Evolutionary conservation across 2,329 filamentous ascomycete species (phyloP).

Genomic region (Colletotrichum magnum): DNA sequence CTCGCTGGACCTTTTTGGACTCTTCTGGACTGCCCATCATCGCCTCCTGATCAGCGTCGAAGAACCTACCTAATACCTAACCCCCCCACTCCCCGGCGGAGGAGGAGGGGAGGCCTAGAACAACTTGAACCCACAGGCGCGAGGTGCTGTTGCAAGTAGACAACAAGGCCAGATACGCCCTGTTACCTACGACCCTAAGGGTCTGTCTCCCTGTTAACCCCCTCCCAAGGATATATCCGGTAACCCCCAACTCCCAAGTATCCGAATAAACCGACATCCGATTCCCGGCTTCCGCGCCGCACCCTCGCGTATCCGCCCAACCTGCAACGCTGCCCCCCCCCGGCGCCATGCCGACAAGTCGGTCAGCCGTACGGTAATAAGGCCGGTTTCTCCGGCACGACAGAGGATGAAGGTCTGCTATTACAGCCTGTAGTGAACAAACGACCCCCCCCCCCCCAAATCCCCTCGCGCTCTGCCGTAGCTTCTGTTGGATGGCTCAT

Average conservation of each 20-base stretch:
- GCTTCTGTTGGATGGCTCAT: neutral
- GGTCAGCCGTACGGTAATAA: neutral
- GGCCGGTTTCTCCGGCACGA: neutral
- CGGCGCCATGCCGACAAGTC: constrained; percentile 9
- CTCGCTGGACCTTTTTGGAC: neutral
- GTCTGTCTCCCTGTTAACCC: neutral
- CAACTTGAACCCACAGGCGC: neutral
- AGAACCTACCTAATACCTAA: neutral
- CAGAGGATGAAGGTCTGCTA: neutral
- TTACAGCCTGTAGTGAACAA: neutral
- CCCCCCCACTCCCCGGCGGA: neutral
- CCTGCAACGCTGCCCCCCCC: neutral
- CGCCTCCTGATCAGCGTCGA: no score
- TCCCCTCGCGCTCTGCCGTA: neutral
- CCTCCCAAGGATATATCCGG: constrained; percentile 3
- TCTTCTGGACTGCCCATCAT: neutral
- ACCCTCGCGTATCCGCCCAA: neutral
- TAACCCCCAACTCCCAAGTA: neutral
- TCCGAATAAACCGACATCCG: constrained; percentile 23
- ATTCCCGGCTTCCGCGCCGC: constrained; percentile 28
- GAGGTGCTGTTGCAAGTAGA: neutral
- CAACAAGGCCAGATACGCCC: neutral
- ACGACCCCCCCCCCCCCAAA: neutral
- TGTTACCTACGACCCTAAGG: constrained; percentile 8
- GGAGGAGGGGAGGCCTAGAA: neutral